phyloP scores from a whole-genome alignment of 2,329 filamentous ascomycete species.

The Fusarium penzigii region DNA sequence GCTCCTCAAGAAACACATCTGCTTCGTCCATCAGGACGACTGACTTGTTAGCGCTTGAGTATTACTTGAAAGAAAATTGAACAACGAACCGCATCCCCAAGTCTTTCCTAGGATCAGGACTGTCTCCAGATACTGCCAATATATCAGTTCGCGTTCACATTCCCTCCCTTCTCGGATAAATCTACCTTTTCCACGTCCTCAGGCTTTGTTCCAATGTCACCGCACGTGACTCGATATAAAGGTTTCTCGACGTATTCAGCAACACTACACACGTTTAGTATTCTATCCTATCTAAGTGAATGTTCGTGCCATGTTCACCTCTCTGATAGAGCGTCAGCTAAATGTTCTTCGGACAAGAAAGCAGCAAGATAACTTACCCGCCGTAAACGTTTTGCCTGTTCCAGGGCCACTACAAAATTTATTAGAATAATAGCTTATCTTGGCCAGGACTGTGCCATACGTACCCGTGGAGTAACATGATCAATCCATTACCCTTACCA shows the following conservation, averaged over 20 bases:
- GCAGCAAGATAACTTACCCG: no score
- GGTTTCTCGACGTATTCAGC: slow-evolving; percentile 17
- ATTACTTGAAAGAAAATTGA: no score
- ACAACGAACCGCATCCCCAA: slow-evolving; percentile 20
- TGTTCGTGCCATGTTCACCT: no score
- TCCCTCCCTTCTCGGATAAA: fast-evolving
- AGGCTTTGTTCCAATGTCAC: slow-evolving; percentile 21
- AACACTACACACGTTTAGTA: no score
- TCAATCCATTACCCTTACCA: neutral
- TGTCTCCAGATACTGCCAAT: slow-evolving; percentile 15
- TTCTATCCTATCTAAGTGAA: no score
- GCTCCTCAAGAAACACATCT: slow-evolving; percentile 11
- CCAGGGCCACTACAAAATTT: neutral
- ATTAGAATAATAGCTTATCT: slow-evolving; percentile 8
- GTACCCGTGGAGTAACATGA: neutral
- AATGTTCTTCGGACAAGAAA: no score
- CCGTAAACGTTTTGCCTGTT: slow-evolving; percentile 16
- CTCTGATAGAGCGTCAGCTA: no score
- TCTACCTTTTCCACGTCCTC: slow-evolving; percentile 13
- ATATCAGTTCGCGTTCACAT: neutral
- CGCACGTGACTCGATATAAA: slow-evolving; percentile 17
- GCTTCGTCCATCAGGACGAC: slow-evolving; percentile 9
- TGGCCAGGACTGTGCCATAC: slow-evolving; percentile 13
- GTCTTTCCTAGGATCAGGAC: slow-evolving; percentile 13
- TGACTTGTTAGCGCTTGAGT: no score